A percentile compares a stretch with the other conserved stretches of the same genome.
phyloP scores from a whole-genome alignment of 306 rosid genomes.

The Luffa acutangula region DNA sequence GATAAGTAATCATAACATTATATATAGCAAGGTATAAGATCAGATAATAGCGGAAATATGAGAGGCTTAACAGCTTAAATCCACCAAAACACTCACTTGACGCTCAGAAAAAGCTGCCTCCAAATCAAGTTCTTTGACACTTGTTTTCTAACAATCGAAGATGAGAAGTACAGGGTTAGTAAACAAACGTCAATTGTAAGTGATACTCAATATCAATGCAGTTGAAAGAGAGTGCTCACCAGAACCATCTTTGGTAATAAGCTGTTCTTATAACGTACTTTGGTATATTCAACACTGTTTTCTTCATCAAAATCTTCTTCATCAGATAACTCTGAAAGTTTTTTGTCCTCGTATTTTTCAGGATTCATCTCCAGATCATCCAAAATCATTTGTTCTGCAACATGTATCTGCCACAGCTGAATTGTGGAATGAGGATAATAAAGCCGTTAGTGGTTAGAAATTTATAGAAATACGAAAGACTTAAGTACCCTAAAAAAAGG shows the following conservation, averaged over 20 bases:
- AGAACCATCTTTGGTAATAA: constrained; percentile 49
- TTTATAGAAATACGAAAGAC: background rate
- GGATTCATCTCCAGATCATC: constrained; percentile 73
- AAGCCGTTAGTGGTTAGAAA: background rate
- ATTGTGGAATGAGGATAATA: constrained; percentile 2
- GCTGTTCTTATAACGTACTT: constrained; percentile 58
- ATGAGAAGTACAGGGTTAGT: constrained; percentile 21
- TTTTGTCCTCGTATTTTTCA: constrained; percentile 69
- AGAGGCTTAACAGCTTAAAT: constrained; percentile 5
- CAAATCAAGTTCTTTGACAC: constrained; percentile 84
- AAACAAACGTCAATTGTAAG: constrained; percentile 10
- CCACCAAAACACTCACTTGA: constrained; percentile 39
- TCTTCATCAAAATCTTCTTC: constrained; percentile 68
- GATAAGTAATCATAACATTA: background rate
- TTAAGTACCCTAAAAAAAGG: background rate
- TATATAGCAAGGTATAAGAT: background rate
- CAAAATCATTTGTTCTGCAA: constrained; percentile 83
- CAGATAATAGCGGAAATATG: background rate
- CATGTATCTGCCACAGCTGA: constrained; percentile 97
- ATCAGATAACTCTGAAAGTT: constrained; percentile 52
- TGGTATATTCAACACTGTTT: constrained; percentile 53
- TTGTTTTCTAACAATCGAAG: constrained; percentile 55
- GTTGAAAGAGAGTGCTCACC: constrained; percentile 36
- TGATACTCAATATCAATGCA: constrained; percentile 5
- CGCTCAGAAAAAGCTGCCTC: constrained; percentile 86